These are phyloP conservation scores for Ceratocystis cacaofunesta DNA, from an alignment of 2,329 filamentous ascomycete species.

Conservation along the genomic window DNA sequence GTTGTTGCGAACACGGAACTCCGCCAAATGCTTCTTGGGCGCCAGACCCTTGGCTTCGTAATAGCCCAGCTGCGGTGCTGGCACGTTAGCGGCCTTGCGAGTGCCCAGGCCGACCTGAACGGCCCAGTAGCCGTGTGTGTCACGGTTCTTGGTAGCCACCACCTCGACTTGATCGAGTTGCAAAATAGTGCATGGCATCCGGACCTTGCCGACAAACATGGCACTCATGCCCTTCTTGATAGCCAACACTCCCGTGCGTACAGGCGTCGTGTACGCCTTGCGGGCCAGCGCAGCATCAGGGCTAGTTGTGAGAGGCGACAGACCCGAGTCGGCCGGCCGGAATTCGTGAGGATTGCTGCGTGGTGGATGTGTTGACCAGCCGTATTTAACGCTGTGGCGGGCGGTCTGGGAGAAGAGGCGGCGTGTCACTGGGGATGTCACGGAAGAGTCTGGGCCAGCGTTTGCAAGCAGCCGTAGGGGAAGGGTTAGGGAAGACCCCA, in stretches of 20 bases:
- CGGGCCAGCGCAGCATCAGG: conserved; percentile 47
- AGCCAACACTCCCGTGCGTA: conserved; percentile 68
- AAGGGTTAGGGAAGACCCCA: conserved; percentile 7
- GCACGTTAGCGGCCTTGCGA: conserved; percentile 59
- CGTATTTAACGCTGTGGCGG: conserved; percentile 39
- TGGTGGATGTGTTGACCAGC: conserved; percentile 43
- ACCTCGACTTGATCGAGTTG: conserved; percentile 90
- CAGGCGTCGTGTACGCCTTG: conserved; percentile 41
- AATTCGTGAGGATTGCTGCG: conserved; percentile 42
- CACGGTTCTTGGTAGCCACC: conserved; percentile 66
- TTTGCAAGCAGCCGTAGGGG: conserved; percentile 1
- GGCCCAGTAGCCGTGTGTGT: conserved; percentile 79
- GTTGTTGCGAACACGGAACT: conserved; percentile 70
- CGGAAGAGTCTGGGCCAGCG: not conserved
- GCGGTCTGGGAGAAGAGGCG: conserved; percentile 29
- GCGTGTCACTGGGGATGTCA: not conserved
- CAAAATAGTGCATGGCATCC: conserved; percentile 78
- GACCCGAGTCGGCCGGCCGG: conserved; percentile 42
- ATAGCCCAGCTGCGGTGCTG: conserved; percentile 73
- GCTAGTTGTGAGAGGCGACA: conserved; percentile 41
- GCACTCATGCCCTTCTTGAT: conserved; percentile 95
- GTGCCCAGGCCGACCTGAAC: conserved; percentile 75
- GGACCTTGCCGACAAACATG: conserved; percentile 63
- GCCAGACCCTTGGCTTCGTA: conserved; percentile 68
- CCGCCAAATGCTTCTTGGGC: conserved; percentile 68